phyloP scores from a whole-genome alignment of 305 asterid species.

The Plantago coronopus region DNA sequence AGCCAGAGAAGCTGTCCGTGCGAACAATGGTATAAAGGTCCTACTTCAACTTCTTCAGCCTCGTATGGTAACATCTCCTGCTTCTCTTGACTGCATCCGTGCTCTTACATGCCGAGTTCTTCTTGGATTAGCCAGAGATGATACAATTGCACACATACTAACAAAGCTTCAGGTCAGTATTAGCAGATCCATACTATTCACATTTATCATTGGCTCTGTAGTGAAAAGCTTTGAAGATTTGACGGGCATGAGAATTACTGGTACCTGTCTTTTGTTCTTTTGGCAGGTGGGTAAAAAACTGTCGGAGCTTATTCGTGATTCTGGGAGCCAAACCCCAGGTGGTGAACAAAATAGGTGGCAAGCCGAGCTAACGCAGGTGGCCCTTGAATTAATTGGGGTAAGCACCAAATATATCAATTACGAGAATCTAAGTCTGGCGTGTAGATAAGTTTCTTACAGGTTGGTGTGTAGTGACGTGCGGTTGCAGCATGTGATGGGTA shows the following conservation, averaged over 20 bases:
- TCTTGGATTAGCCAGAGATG: conserved; percentile 98
- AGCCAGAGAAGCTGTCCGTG: conserved; percentile 98
- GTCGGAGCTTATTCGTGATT: conserved; percentile 95
- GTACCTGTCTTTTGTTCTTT: conserved; percentile 18
- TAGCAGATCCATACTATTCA: conserved; percentile 9
- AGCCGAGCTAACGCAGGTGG: conserved; percentile 85
- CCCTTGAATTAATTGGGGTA: conserved; percentile 94
- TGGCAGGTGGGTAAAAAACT: conserved; percentile 85
- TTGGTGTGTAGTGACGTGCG: conserved; percentile 3
- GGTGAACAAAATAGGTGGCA: conserved; percentile 96
- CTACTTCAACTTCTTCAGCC: conserved; percentile 98
- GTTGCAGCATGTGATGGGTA: neutral
- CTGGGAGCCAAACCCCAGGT: conserved; percentile 78
- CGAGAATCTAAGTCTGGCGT: neutral
- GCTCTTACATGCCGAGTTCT: conserved; percentile 99
- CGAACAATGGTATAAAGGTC: conserved; percentile 93
- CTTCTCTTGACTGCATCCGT: conserved; percentile 94
- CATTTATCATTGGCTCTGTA: conserved; percentile 6
- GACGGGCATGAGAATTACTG: conserved; percentile 9
- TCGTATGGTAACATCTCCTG: conserved; percentile 87
- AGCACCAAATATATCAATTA: conserved; percentile 25
- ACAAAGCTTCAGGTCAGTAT: conserved; percentile 87
- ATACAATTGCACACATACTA: conserved; percentile 89
- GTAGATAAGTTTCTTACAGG: conserved; percentile 3
- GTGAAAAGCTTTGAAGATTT: neutral